Evolutionary conservation across 2,329 filamentous ascomycete genomes (phyloP), one percentile per base, ranked within the genome.

Genomic region (Xylaria sp.): DNA sequence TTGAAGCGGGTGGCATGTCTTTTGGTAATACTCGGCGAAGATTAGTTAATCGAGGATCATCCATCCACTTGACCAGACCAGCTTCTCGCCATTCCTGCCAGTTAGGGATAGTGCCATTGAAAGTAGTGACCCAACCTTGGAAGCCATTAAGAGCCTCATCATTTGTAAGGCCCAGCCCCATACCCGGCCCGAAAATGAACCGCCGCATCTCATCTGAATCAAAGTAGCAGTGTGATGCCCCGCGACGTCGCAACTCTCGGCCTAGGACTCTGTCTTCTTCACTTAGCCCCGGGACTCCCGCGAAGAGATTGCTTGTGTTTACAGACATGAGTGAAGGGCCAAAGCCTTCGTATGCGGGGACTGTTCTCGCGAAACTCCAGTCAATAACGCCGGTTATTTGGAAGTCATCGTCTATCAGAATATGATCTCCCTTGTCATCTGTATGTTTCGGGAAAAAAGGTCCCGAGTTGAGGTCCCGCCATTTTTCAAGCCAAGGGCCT

Each of bases 161-260:
- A 17, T 56, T 44, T 3, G 41, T 40, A 7, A 64, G 59, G 19
- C 53, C 56, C 23, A 70, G 19, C 3, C 67, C 67, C 29, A 69
- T 59, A 2, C 59, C 68, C 10, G 38, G 46, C 27, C 65, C 63
- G 44, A 69, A 69, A 44, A 69, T 60, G 25, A 69, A 65, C 1
- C 64, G 58, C n/a, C 66, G 62, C 47, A 67, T 62, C 17, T 66
- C 54, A 51, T 68, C 66, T n/a, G 49, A 63, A 1, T 60, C 11
- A 35, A 63, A 63, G 38, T 49, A 60, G 60, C 56, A 67, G 25
- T 60, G 19, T 10, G 54, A 52, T 37, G 58, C 41, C 23, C 33
- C 33, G 4, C 23, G 53, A 56, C 11, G 55, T 44, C 55, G 57
- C 15, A 60, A 27, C 19, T 54, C 49, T 31, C 15, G 51, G 13